Percentiles rank a stretch among this genome's conserved stretches.
These are phyloP conservation scores for Populus ilicifolia DNA, from an alignment of 345 rosid genomes.

Conservation along the genomic window DNA sequence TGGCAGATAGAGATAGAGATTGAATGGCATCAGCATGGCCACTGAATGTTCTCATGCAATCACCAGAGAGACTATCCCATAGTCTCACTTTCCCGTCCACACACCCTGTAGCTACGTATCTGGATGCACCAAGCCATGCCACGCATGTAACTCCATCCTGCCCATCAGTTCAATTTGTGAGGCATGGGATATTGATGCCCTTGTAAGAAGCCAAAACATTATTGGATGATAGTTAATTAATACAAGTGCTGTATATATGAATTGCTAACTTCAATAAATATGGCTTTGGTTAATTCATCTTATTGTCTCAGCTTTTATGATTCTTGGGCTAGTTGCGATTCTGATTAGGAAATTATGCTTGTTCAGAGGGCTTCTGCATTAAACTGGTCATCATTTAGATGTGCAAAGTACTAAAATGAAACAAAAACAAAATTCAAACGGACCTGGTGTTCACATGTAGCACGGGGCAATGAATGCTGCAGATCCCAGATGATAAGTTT, in stretches of 20 bases:
- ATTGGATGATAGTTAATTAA: neutral
- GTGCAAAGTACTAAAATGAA: neutral
- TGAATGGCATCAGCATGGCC: constrained; percentile 69
- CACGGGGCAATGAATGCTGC: constrained; percentile 62
- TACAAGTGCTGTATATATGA: neutral
- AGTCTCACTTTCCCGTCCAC: constrained; percentile 63
- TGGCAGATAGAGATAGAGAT: constrained; percentile 46
- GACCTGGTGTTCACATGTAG: constrained; percentile 75
- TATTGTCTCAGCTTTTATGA: neutral
- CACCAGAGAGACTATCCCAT: constrained; percentile 85
- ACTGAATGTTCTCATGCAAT: constrained; percentile 49
- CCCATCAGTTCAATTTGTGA: constrained; percentile 2
- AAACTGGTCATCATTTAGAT: neutral
- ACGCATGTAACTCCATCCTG: constrained; percentile 81
- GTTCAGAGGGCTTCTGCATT: neutral
- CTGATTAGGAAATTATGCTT: neutral
- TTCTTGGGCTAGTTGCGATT: neutral
- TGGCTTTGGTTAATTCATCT: neutral
- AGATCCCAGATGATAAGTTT: constrained; percentile 85
- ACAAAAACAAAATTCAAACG: neutral
- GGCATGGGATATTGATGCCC: neutral
- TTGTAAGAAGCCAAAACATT: neutral
- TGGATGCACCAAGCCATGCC: constrained; percentile 71
- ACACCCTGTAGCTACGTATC: constrained; percentile 72
- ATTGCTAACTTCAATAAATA: neutral